These are phyloP conservation scores for Rhizoclosmatium globosum DNA, from an alignment of 192 early-diverging fungal species.

Conservation along the genomic window DNA sequence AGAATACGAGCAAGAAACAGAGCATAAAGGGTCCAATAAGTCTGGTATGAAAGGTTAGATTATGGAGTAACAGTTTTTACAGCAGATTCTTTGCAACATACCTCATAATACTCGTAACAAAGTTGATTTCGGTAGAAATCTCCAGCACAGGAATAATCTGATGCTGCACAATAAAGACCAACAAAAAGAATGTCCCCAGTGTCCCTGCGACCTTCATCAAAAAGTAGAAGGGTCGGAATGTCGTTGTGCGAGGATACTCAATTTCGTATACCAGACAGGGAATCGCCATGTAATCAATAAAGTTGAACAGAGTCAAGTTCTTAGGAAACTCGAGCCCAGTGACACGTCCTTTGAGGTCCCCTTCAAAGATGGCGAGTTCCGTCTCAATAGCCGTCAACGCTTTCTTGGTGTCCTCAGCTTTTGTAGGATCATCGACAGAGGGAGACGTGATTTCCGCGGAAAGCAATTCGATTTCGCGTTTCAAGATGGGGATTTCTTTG, in stretches of 20 bases:
- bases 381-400: not conserved
- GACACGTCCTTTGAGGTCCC: constrained; percentile 10
- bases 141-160: constrained; percentile 84
- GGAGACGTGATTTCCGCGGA: not conserved
- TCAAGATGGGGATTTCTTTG: not conserved
- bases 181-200: constrained; percentile 78
- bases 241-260: constrained; percentile 88
- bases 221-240: constrained; percentile 87
- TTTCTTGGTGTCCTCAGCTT: not conserved
- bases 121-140: constrained; percentile 59
- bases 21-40: constrained; percentile 91
- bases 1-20: constrained; percentile 91
- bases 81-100: not conserved
- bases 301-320: constrained; percentile 86
- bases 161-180: constrained; percentile 88
- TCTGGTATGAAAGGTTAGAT: constrained; percentile 37
- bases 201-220: constrained; percentile 84
- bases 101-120: constrained; percentile 61
- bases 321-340: constrained; percentile 64
- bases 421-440: not conserved
- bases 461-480: constrained; percentile 37
- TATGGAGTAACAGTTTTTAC: not conserved
- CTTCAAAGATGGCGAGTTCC: not conserved
- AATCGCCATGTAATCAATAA: constrained; percentile 85
- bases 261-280: constrained; percentile 94